Base-by-base conservation (phyloP, 768 basidiomycete species). In the Lactarius deliciosus region DNA sequence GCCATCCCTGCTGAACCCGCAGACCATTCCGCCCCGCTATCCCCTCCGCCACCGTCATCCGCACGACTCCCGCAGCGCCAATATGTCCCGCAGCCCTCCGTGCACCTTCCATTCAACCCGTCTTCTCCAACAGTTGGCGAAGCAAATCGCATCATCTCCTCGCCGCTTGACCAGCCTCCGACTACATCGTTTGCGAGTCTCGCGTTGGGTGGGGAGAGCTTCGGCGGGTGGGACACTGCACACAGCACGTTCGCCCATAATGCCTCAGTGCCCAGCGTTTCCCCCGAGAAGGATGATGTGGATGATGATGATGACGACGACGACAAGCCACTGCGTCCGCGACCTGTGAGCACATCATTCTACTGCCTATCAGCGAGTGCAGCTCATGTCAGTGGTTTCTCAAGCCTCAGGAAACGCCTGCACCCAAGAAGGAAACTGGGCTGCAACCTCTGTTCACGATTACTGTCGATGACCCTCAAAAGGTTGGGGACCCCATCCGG, bases 381-480 rank as follows among this genome's bases (percentile, higher is more conserved):
- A n/a, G 63, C 50, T 60, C 38, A 71, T 30, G 22, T 53, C 50
- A 16, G 50, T 53, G 2, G 18, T 16, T 20, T 43, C 36, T 62
- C 68, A 36, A 61, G 20, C 45, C 59, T 28, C 57, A 67, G 32
- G 57, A 70, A 11, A 18, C 55, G 2, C 61, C 71, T 7, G 45
- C 69, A 38, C 68, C 72, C 28, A 75, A 72, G 53, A 75, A 68
- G 53, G 73, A 86, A 60, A 82, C 80, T 63, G 81, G 81, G 1
- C 72, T 89, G 43, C 85, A 83, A 64, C 90, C 92, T 25, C 79
- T 90, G 30, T 98, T 97, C 75, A 76, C 84, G 9, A 93, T 99
- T 69, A 85, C 90, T 0, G 94, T 99, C n/a, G 92, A 94, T 61
- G 97, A 99, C 76, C 97, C 97, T 6, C 95, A 98, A 71, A 93